Conservation (phyloP, 305 asterid species). For the Solanum hybrid region DNA sequence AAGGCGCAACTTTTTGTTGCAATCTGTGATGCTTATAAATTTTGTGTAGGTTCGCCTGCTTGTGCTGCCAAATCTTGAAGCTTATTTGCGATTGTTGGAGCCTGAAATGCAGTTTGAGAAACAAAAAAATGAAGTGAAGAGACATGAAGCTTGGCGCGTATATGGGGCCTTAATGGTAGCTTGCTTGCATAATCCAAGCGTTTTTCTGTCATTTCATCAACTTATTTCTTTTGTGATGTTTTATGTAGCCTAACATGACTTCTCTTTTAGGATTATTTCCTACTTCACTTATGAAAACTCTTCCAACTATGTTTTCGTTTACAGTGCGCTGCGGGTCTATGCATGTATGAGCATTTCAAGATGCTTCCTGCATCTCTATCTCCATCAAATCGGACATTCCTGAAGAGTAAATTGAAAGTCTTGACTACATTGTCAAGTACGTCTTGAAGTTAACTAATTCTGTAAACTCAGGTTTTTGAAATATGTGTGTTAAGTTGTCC, state of each 20-base stretch:
- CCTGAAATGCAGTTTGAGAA: conserved; percentile 91
- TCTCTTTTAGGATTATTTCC: not conserved
- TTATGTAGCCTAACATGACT: not conserved
- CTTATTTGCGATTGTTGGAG: conserved; percentile 72
- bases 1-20: not conserved
- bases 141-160: conserved; percentile 97
- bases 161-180: conserved; percentile 87
- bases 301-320: conserved; percentile 9
- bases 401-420: conserved; percentile 49
- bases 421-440: conserved; percentile 42
- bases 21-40: conserved; percentile 12
- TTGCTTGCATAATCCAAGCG: not conserved
- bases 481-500: not conserved
- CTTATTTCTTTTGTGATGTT: not conserved
- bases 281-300: not conserved
- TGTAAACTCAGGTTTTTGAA: not conserved
- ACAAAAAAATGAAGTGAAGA: conserved; percentile 83
- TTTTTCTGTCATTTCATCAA: not conserved
- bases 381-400: conserved; percentile 36
- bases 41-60: conserved; percentile 57
- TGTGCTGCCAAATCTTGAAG: conserved; percentile 79
- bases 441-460: conserved; percentile 14
- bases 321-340: conserved; percentile 86
- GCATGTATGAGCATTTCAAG: conserved; percentile 67
- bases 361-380: conserved; percentile 49